phyloP scores from a whole-genome alignment of 2,329 filamentous ascomycete genomes.

The Phoma sp. region DNA sequence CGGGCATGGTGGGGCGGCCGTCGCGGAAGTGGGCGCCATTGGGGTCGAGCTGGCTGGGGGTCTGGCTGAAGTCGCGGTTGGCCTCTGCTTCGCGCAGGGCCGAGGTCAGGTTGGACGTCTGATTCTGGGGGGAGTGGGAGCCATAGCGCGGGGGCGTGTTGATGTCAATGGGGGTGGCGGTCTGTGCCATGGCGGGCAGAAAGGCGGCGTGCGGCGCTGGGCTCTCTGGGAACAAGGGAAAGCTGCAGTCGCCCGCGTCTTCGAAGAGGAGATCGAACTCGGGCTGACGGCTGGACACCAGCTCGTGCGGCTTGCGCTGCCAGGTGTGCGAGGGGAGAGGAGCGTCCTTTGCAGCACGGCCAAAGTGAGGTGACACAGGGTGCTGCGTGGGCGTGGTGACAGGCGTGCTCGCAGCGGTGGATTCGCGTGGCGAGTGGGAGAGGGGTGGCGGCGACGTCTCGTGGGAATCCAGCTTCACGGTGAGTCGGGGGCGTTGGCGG shows the following conservation, averaged over 20 bases:
- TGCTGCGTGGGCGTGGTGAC: conserved; percentile 50
- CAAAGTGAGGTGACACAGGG: conserved; percentile 51
- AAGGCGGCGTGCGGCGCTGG: conserved; percentile 26
- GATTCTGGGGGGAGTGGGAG: conserved; percentile 65
- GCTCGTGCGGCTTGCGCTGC: conserved; percentile 51
- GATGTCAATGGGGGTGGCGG: conserved; percentile 66
- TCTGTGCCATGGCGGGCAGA: conserved; percentile 57
- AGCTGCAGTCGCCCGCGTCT: conserved; percentile 51
- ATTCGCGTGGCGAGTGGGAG: conserved; percentile 60
- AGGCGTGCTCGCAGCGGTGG: conserved; percentile 60
- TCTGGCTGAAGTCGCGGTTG: conserved; percentile 36
- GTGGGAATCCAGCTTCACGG: conserved; percentile 62
- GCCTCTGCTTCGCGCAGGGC: conserved; percentile 60
- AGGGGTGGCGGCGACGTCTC: conserved; percentile 58
- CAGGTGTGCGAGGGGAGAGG: conserved; percentile 50
- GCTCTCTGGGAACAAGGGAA: conserved; percentile 48
- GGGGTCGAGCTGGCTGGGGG: conserved; percentile 53
- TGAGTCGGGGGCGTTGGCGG: conserved; percentile 17
- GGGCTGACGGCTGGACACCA: conserved; percentile 38
- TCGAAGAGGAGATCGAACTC: conserved; percentile 49
- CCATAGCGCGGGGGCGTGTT: conserved; percentile 60
- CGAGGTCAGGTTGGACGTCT: conserved; percentile 68
- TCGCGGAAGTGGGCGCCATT: conserved; percentile 40
- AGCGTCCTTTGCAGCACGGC: conserved; percentile 51
- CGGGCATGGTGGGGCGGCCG: conserved; percentile 43